These are phyloP conservation scores for Blastobotrys malaysiensis DNA, from an alignment of 1,139 yeast genomes.

Conservation along the genomic window DNA sequence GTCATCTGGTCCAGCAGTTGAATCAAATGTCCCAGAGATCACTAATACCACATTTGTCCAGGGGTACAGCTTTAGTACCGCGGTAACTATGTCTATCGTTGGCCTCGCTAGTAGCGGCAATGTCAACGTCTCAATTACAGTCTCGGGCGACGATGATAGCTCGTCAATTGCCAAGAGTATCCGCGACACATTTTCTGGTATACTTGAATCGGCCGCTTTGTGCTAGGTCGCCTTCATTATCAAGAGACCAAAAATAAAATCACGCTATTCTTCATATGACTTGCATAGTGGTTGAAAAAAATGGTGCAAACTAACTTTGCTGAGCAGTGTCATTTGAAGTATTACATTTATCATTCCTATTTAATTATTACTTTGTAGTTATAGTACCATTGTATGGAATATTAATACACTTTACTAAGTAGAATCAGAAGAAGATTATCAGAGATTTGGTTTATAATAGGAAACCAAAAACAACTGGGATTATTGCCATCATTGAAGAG, in stretches of 20 bases:
- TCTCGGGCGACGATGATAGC: slow-evolving; percentile 8
- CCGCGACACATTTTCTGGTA: slow-evolving; percentile 10
- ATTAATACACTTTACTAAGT: too few relatives aligned
- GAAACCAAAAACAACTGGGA: background rate
- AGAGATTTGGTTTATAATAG: too few relatives aligned
- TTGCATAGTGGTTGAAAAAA: too few relatives aligned
- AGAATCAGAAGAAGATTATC: too few relatives aligned
- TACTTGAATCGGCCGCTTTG: background rate
- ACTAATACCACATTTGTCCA: slow-evolving; percentile 10
- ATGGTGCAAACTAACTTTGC: too few relatives aligned
- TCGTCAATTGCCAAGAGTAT: slow-evolving; percentile 5
- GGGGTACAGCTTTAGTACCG: slow-evolving; percentile 6
- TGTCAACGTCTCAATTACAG: slow-evolving; percentile 5
- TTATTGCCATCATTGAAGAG: background rate
- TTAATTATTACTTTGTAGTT: too few relatives aligned
- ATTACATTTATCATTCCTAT: too few relatives aligned
- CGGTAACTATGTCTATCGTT: slow-evolving; percentile 8
- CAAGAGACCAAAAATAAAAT: too few relatives aligned
- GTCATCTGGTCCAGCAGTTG: background rate
- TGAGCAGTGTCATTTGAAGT: too few relatives aligned
- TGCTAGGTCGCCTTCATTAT: too few relatives aligned
- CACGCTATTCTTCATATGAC: too few relatives aligned
- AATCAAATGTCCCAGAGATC: slow-evolving; percentile 2
- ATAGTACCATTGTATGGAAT: too few relatives aligned
- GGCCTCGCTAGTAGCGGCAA: slow-evolving; percentile 8